These are phyloP conservation scores for Solanum chmielewskii DNA, from an alignment of 257 asterid species.

Conservation along the genomic window DNA sequence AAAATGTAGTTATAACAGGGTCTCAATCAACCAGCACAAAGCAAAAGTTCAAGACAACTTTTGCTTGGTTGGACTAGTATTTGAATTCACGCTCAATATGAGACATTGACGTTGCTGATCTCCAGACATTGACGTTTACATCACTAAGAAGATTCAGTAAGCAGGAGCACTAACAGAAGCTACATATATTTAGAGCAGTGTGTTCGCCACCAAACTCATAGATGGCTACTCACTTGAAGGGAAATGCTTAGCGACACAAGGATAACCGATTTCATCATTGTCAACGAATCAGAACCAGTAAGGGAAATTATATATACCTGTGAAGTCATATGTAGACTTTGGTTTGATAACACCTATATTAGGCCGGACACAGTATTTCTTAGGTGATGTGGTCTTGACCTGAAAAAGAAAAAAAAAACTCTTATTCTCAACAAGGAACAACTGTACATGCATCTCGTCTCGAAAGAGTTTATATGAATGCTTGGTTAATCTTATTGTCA, in stretches of 20 bases:
- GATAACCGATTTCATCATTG: neutral
- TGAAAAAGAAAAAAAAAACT: conserved; percentile 16
- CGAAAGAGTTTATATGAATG: neutral
- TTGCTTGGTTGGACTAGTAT: neutral
- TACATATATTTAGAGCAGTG: neutral
- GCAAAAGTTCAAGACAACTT: neutral
- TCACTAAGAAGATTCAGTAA: neutral
- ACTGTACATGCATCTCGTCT: neutral
- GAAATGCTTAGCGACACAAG: neutral
- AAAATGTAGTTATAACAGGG: neutral
- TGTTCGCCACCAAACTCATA: neutral
- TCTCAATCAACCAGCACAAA: neutral
- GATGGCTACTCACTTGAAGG: neutral
- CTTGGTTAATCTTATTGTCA: neutral
- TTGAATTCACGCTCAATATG: neutral
- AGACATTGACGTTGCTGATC: neutral
- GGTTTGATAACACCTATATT: conserved; percentile 83
- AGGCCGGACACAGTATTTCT: conserved; percentile 82
- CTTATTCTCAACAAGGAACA: neutral
- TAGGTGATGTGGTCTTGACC: conserved; percentile 94
- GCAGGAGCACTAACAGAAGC: neutral
- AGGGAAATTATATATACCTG: conserved; percentile 30
- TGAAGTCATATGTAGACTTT: conserved; percentile 53
- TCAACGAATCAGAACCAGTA: neutral
- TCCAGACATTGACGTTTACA: neutral